Evolutionary conservation across 148 eudicot genomes (phyloP).

Genomic region (Camellia sinensis): DNA sequence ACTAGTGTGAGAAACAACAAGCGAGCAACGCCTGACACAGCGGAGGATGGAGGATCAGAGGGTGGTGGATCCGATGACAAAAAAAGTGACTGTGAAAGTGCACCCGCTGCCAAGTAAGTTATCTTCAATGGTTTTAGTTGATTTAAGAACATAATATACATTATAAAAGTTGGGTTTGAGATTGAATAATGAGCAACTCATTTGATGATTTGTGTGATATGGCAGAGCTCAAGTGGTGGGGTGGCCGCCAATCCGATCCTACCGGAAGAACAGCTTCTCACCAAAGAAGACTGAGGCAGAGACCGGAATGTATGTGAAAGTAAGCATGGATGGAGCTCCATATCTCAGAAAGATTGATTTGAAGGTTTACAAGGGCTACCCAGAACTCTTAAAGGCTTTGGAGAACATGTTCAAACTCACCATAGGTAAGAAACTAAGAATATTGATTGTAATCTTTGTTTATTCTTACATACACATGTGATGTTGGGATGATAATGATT

Average conservation of each 20-base stretch:
- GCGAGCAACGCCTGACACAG: constrained; percentile 28
- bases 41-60: constrained; percentile 6
- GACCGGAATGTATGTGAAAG: constrained; percentile 47
- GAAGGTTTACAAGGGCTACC: constrained; percentile 44
- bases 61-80: neutral
- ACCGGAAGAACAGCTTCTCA: constrained; percentile 39
- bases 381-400: constrained; percentile 48
- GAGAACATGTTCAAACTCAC: constrained; percentile 64
- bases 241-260: constrained; percentile 62
- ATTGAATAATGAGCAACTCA: neutral
- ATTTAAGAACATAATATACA: neutral
- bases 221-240: constrained; percentile 63
- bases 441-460: neutral
- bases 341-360: constrained; percentile 58
- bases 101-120: constrained; percentile 60
- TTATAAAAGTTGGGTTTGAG: neutral
- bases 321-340: constrained; percentile 73
- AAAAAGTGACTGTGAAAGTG: constrained; percentile 19
- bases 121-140: neutral
- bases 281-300: constrained; percentile 36
- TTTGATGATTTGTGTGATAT: neutral
- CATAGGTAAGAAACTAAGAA: constrained; percentile 25
- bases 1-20: constrained; percentile 35
- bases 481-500: neutral
- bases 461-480: neutral